Conservation (phyloP, 331 rosid species). For the Malus hybrid region DNA sequence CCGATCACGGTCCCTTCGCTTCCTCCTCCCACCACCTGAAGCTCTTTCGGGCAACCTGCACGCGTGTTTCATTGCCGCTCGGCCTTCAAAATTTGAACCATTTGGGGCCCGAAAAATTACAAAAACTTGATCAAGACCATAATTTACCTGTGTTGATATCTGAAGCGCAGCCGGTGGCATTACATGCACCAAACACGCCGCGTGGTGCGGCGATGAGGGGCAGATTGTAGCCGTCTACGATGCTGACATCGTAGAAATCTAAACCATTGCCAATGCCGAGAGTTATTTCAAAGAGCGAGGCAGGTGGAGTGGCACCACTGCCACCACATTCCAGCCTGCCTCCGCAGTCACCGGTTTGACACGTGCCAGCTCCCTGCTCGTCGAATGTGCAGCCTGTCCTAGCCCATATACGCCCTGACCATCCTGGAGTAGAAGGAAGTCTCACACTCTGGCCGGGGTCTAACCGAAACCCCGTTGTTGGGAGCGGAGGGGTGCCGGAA, state of each 20-base stretch:
- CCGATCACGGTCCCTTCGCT: constrained; percentile 43
- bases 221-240: constrained; percentile 83
- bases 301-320: constrained; percentile 75
- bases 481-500: constrained; percentile 52
- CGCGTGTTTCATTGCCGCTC: neutral
- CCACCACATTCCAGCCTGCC: constrained; percentile 84
- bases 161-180: constrained; percentile 74
- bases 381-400: constrained; percentile 89
- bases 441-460: constrained; percentile 37
- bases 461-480: constrained; percentile 58
- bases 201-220: constrained; percentile 61
- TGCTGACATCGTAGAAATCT: constrained; percentile 78
- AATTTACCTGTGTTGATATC: constrained; percentile 61
- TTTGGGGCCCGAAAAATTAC: neutral
- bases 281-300: constrained; percentile 83
- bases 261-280: constrained; percentile 51
- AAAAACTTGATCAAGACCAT: neutral
- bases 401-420: constrained; percentile 98
- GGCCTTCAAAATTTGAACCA: neutral
- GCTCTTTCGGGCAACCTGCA: constrained; percentile 87
- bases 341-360: constrained; percentile 86
- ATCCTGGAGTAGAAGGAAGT: constrained; percentile 51
- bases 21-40: constrained; percentile 61
- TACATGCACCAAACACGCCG: constrained; percentile 55
- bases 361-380: constrained; percentile 56